Base-by-base conservation (phyloP, 257 asterid genomes). In the Solanum ossicruentum region DNA sequence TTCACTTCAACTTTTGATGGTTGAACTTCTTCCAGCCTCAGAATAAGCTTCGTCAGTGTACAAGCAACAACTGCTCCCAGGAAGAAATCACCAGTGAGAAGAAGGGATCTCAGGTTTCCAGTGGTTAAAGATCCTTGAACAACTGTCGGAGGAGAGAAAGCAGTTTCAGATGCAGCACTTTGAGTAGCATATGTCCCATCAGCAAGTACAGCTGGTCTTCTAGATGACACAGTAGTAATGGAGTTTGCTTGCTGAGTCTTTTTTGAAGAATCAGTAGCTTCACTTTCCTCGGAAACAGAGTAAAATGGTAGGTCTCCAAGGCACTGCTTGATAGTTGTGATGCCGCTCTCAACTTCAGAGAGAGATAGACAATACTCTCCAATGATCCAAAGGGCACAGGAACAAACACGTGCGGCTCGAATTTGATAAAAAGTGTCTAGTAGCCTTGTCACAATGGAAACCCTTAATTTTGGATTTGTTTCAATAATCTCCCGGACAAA, bases 121-220 rank as follows among this genome's bases (percentile, higher is more conserved):
- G 92, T 78, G 63, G 92, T 78, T 87, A 90, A 87, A 80, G 97
- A 92, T 83, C 97, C 97, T 52, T 92, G 97, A 82, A 92, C 94
- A 26, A 94, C 94, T 85, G 92, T 90, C 67, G 97, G 95, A 82
- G 97, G 91, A 43, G 95, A 89, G 88, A 94, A 92, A 85, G 93
- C 93, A 87, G 99, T 95, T 89, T 95, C 99, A 75, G 99, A 95
- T 58, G 99, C 99, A 87, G 99, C 99, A 91, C 97, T 95, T 89
- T 94, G 99, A 78, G 99, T 95, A 79, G 99, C 99, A 87, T 95
- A 95, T 58, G 99, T 95, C 60, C 99, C 99, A 86, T 95, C 99
- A 80, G 99, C 97, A 88, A 95, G 99, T 88, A 95, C 85, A 83
- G 95, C 98, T 3, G 99, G 99, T 86, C 98, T 91, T 92, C 93